Evolutionary conservation across 257 asterid species (phyloP).

Genomic region (Ballota nigra): DNA sequence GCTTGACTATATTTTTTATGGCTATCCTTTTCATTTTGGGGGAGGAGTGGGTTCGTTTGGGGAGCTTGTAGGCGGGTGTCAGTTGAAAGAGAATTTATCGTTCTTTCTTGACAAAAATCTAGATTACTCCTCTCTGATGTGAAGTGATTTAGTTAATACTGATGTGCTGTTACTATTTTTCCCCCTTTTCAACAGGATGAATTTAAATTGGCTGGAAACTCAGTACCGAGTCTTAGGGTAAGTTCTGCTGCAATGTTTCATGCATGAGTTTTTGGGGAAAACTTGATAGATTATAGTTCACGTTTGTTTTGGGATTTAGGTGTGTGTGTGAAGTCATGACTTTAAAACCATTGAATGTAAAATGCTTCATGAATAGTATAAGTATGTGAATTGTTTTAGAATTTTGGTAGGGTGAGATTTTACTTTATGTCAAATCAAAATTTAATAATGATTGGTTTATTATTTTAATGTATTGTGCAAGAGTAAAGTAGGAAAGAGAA

Average conservation of each 20-base stretch:
- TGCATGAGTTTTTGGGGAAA: neutral
- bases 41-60: neutral
- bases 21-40: neutral
- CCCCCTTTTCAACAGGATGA: slow-evolving; percentile 47
- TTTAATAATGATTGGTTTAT: too few species aligned
- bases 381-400: too few species aligned
- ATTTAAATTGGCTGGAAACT: slow-evolving; percentile 40
- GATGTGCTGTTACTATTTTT: neutral
- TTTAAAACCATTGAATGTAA: too few species aligned
- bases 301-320: too few species aligned
- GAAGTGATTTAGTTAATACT: neutral
- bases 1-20: neutral
- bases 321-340: too few species aligned
- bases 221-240: slow-evolving; percentile 50
- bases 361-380: too few species aligned
- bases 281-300: neutral
- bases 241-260: neutral
- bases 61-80: neutral
- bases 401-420: too few species aligned
- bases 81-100: too few species aligned
- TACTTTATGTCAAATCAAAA: too few species aligned
- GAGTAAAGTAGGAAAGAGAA: too few species aligned
- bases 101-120: slow-evolving; percentile 4
- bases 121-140: neutral
- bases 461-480: too few species aligned